Evolutionary conservation across 2,329 filamentous ascomycete species (phyloP), one percentile per base, ranked within the genome.

Genomic region (Parastagonospora nodorum): DNA sequence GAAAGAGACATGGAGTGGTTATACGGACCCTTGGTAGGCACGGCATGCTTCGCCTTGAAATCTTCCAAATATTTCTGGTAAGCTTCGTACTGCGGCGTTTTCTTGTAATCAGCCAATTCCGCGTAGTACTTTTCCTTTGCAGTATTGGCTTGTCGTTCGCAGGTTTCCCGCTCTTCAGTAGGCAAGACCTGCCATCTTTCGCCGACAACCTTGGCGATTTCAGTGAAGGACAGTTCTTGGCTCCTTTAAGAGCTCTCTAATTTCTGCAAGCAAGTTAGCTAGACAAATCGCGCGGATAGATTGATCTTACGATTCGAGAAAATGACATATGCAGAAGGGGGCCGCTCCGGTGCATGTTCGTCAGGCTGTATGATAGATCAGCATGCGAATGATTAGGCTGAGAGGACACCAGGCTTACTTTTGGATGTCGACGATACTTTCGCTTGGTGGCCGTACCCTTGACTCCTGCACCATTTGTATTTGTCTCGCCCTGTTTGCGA

Each of bases 261-360:
- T 88, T 73, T 88, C 87, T 89, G 58, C 0, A 35, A 10, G 2
- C 7, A 11, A 2, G 31, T 74, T 51, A 74, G 65, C 33, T n/a
- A 38, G 8, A 8, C 30, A 41, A 30, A 27, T 1, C 8, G 10
- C 10, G 8, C 28, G 28, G 6, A 31, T 43, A 10, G 10, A 15
- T 15, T 6, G 37, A 29, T 80, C 87, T 77, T 73, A 90, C 88
- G 89, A 63, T 93, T 93, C 0, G 90, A 92, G 66, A 94, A 94
- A 12, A 93, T 82, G 10, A 93, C 90, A 74, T 93, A 93, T 42
- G 89, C 90, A 4, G 89, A 93, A 0, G 89, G 88, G 1, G 90
- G 88, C 19, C 89, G 81, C 66, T 92, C 89, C 1, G 90, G 90
- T 0, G 89, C 89, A 75, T 90, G 85, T 51, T 91, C 87, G 61